phyloP scores from a whole-genome alignment of 352 stramenopile species.

The Phytophthora sp. region DNA sequence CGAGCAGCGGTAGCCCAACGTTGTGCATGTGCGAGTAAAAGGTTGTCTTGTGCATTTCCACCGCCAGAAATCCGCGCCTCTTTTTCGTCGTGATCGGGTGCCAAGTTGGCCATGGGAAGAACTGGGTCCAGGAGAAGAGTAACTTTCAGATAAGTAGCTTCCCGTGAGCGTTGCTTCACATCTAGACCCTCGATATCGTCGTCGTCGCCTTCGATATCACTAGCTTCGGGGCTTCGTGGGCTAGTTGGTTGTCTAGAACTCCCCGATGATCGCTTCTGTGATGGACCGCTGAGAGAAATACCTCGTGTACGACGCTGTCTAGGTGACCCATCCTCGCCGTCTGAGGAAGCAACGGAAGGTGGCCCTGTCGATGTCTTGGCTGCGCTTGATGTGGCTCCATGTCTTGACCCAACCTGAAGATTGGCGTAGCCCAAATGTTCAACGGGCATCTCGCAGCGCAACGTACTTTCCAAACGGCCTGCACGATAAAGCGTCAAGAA shows the following conservation, averaged over 20 bases:
- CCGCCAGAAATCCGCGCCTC: slow-evolving; percentile 6
- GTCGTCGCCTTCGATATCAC: slow-evolving; percentile 25
- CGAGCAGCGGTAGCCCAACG: slow-evolving; percentile 24
- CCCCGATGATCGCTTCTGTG: slow-evolving; percentile 1
- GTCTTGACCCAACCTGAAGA: slow-evolving; percentile 18
- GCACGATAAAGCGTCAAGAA: slow-evolving; percentile 89
- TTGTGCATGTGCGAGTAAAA: slow-evolving; percentile 28
- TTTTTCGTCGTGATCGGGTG: slow-evolving; percentile 27
- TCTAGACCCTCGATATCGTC: slow-evolving; percentile 40
- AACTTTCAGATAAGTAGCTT: slow-evolving; percentile 84
- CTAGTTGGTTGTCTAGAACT: slow-evolving; percentile 12
- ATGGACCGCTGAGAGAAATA: slow-evolving; percentile 6
- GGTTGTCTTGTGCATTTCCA: slow-evolving; percentile 28
- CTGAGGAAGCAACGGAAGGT: slow-evolving; percentile 12
- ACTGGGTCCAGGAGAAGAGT: slow-evolving; percentile 90
- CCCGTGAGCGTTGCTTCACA: slow-evolving; percentile 47
- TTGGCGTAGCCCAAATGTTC: slow-evolving; percentile 89
- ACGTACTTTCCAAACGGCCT: slow-evolving; percentile 75
- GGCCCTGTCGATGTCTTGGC: slow-evolving; percentile 6
- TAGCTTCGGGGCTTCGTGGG: slow-evolving; percentile 9
- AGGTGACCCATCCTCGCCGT: slow-evolving; percentile 19
- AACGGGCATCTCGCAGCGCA: slow-evolving; percentile 83
- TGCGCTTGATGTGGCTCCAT: slow-evolving; percentile 4
- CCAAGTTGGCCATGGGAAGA: slow-evolving; percentile 40
- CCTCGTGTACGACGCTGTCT: slow-evolving; percentile 13